phyloP scores from a whole-genome alignment of 2,329 filamentous ascomycete species.

The Chrysosphaeria jannelii region DNA sequence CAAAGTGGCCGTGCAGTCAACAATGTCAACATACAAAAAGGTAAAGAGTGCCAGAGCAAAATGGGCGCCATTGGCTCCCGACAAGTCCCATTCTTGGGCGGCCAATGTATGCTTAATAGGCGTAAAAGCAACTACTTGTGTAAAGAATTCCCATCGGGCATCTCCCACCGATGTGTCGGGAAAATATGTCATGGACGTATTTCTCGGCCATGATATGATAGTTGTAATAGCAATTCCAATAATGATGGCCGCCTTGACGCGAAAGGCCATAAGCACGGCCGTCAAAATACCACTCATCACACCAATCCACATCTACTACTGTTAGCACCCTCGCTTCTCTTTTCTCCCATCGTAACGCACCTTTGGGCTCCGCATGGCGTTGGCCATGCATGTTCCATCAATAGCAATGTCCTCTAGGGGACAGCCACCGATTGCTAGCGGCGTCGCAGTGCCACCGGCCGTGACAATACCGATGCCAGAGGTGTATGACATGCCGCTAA shows the following conservation, averaged over 20 bases:
- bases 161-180: constrained; percentile 33
- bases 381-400: constrained; percentile 6
- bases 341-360: background rate
- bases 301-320: constrained; percentile 54
- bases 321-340: constrained; percentile 8
- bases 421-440: constrained; percentile 51
- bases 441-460: constrained; percentile 30
- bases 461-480: constrained; percentile 62
- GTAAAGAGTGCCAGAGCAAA: constrained; percentile 46
- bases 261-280: constrained; percentile 50
- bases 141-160: constrained; percentile 39
- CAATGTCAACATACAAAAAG: constrained; percentile 53
- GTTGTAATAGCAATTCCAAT: constrained; percentile 43
- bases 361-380: constrained; percentile 2
- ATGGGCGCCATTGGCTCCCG: constrained; percentile 20
- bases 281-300: constrained; percentile 56
- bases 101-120: constrained; percentile 32
- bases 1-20: constrained; percentile 47
- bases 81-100: constrained; percentile 35
- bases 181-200: constrained; percentile 43
- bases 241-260: constrained; percentile 45
- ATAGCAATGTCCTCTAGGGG: constrained; percentile 18
- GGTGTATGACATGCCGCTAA: constrained; percentile 41
- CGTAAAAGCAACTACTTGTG: constrained; percentile 38
- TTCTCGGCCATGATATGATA: constrained; percentile 41